phyloP scores from a whole-genome alignment of 495 filamentous ascomycete genomes.

The Daldinia vernicosa region DNA sequence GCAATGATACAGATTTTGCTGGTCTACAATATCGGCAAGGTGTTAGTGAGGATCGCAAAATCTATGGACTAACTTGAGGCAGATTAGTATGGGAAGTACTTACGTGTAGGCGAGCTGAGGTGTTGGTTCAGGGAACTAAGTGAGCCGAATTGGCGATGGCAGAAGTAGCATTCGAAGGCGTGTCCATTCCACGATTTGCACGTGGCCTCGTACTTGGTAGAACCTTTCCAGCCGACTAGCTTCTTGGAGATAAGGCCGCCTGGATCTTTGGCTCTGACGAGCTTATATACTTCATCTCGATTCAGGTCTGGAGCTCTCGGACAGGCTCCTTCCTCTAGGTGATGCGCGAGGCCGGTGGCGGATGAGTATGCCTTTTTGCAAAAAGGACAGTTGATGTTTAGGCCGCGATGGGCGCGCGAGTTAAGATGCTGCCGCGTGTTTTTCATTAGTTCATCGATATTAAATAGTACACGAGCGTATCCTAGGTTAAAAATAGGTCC shows the following conservation, averaged over 20 bases:
- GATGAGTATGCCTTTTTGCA: conserved; percentile 34
- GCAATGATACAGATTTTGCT: not conserved
- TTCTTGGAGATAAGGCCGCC: conserved; percentile 25
- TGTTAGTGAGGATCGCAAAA: not conserved
- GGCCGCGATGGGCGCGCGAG: conserved; percentile 41
- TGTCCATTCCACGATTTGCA: not conserved
- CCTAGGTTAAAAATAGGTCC: not conserved
- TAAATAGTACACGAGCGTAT: not conserved
- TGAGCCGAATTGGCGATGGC: not conserved
- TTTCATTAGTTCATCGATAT: not conserved
- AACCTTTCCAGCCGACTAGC: not conserved
- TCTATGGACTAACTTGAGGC: too few species aligned
- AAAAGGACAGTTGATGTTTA: conserved; percentile 43
- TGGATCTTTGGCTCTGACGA: not conserved
- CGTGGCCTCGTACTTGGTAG: not conserved
- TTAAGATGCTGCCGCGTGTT: conserved; percentile 40
- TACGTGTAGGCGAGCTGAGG: not conserved
- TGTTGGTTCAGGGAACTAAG: not conserved
- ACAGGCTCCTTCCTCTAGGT: conserved; percentile 43
- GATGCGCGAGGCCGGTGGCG: conserved; percentile 45
- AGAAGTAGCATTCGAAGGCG: not conserved
- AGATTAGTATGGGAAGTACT: not conserved
- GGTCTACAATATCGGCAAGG: not conserved
- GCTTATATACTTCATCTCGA: conserved; percentile 42
- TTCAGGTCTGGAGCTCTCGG: conserved; percentile 22